Evolutionary conservation across 805 yeast species (phyloP).

Genomic region (Debaryomyces prosopidis): DNA sequence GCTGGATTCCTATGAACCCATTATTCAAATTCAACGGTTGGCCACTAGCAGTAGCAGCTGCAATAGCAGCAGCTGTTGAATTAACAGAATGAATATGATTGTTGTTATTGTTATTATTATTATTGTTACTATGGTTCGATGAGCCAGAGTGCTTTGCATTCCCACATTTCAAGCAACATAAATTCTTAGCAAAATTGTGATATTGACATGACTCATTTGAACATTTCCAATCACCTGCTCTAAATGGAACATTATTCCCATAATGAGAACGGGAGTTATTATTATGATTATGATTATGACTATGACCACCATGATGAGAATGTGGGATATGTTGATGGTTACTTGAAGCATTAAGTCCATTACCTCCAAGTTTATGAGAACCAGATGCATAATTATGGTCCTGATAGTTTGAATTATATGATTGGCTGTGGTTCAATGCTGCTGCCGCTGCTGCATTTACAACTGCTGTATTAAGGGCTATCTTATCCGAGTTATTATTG

Average conservation of each 20-base stretch:
- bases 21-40: conserved; percentile 41
- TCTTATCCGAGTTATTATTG: conserved; percentile 9
- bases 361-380: neutral
- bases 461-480: conserved; percentile 14
- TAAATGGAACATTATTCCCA: conserved; percentile 73
- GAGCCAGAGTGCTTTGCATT: conserved; percentile 52
- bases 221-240: conserved; percentile 98
- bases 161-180: conserved; percentile 86
- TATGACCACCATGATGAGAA: conserved; percentile 12
- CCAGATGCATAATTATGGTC: conserved; percentile 1
- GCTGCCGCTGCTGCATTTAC: conserved; percentile 13
- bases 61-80: conserved; percentile 47
- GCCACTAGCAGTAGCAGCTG: conserved; percentile 49
- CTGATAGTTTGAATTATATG: neutral
- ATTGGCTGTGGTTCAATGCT: conserved; percentile 4
- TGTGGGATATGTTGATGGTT: conserved; percentile 10
- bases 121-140: conserved; percentile 5
- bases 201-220: conserved; percentile 73
- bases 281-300: conserved; percentile 12
- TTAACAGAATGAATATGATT: conserved; percentile 33
- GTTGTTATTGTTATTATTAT: conserved; percentile 9
- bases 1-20: conserved; percentile 32
- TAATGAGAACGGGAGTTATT: conserved; percentile 16
- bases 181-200: conserved; percentile 90
- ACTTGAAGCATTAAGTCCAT: conserved; percentile 3